Evolutionary conservation across 805 yeast genomes (phyloP).

Genomic region (Hanseniaspora meyeri): DNA sequence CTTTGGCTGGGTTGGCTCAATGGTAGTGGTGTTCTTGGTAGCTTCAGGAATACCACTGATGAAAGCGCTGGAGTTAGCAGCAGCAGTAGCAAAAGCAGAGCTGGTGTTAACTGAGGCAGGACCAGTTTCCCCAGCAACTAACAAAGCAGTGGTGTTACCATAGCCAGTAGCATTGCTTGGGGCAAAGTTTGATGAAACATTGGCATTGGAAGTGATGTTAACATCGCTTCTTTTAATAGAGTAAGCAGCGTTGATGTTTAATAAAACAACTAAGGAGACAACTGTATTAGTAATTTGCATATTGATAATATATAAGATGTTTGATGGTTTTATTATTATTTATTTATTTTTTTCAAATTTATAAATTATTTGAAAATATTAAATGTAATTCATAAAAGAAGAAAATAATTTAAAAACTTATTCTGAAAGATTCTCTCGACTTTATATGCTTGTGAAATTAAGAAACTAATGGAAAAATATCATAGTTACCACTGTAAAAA

Average conservation of each 20-base stretch:
- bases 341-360: neutral
- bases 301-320: neutral
- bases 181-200: neutral
- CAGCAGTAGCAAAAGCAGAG: neutral
- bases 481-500: too few species aligned
- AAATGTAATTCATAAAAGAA: neutral
- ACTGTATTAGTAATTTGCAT: neutral
- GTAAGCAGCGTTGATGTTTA: neutral
- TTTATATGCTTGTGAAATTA: too few species aligned
- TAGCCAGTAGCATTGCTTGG: neutral
- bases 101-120: neutral
- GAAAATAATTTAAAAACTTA: neutral
- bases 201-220: neutral
- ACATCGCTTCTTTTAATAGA: neutral
- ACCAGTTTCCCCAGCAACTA: neutral
- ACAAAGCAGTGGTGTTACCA: neutral
- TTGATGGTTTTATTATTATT: neutral
- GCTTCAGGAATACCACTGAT: neutral
- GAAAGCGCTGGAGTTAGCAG: neutral
- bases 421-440: neutral
- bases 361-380: neutral
- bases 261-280: neutral
- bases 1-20: neutral
- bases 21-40: neutral
- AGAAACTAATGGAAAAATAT: neutral